Evolutionary conservation across 2,329 filamentous ascomycete species (phyloP).

Genomic region (Periconia sp.): DNA sequence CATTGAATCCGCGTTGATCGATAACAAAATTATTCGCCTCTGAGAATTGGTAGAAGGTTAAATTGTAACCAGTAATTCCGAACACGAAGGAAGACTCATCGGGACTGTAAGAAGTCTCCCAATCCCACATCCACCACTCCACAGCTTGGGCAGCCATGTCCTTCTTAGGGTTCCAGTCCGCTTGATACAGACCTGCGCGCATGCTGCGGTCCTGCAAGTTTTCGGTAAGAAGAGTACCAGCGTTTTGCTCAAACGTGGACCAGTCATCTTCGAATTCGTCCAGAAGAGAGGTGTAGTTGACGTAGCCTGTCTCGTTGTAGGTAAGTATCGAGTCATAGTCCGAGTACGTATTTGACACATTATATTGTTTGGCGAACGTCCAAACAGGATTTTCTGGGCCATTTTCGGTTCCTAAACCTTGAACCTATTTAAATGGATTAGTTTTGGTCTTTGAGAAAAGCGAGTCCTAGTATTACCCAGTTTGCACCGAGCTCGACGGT

Average conservation of each 20-base stretch:
- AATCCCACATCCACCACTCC: conserved; percentile 67
- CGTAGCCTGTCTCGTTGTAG: conserved; percentile 64
- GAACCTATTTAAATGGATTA: conserved; percentile 38
- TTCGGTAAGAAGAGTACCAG: conserved; percentile 62
- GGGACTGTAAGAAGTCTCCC: conserved; percentile 64
- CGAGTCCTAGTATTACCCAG: conserved; percentile 54
- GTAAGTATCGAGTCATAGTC: conserved; percentile 65
- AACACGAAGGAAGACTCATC: conserved; percentile 64
- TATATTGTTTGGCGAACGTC: conserved; percentile 64
- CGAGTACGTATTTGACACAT: conserved; percentile 62
- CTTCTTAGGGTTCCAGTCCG: conserved; percentile 66
- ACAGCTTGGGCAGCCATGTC: conserved; percentile 64
- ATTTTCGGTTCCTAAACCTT: conserved; percentile 47
- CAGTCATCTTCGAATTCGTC: conserved; percentile 59
- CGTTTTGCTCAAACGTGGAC: conserved; percentile 54
- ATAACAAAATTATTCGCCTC: conserved; percentile 66
- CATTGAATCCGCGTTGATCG: conserved; percentile 67
- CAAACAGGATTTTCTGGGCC: conserved; percentile 66
- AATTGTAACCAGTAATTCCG: conserved; percentile 62
- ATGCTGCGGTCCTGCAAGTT: conserved; percentile 68
- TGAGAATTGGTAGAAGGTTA: conserved; percentile 68
- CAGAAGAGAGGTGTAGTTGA: conserved; percentile 59
- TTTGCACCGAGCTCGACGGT: conserved; percentile 71
- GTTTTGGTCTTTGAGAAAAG: background rate
- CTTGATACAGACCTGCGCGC: conserved; percentile 64